Evolutionary conservation across 495 filamentous ascomycete genomes (phyloP), one percentile per base, ranked within the genome.

Genomic region (Penicillium taxi): DNA sequence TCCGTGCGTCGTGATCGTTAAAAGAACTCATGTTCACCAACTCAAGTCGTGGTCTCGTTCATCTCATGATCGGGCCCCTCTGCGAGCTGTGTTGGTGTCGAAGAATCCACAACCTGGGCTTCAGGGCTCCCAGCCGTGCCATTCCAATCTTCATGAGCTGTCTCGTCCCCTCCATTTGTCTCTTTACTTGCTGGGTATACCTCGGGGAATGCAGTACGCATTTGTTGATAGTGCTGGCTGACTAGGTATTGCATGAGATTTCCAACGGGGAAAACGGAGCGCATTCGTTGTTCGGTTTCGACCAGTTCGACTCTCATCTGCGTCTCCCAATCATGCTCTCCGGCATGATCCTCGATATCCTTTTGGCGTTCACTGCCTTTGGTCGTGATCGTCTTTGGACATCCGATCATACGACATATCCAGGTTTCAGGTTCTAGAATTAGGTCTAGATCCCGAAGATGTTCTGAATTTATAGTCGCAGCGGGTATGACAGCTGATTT

Each of bases 391-490:
- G 86, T 71, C 37, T 78, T 74, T 18, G 53, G 52, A 54, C 86
- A 93, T 18, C 72, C 81, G 22, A 76, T 74, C 37, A 84, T 71
- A 19, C 73, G 70, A 50, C 86, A 93, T 8, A 61, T 63, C 82
- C 84, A 90, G 1, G 73, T 72, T 30, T 82, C 77, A 29, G 79
- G 69, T 6, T 75, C 74, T 1, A 70, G 70, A 14, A 39, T 47
- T 25, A 31, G 17, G n/a, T 39, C 46, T 15, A 33, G 41, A 4
- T 35, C 16, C 5, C 27, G 22, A 6, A 46, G 45, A 14, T 61
- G 61, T 1, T 51, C 60, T 35, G 52, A 65, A 21, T 60, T n/a
- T n/a, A n/a, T n/a, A n/a, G n/a, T n/a, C n/a, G n/a, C n/a, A 6
- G 35, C 25, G 13, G 35, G 35, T 6, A 38, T 38, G 8, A n/a